Percentiles rank a stretch among this genome's conserved stretches.
These are phyloP conservation scores for Macrocybe sp. DNA, from an alignment of 1,284 basidiomycete genomes.

Conservation along the genomic window DNA sequence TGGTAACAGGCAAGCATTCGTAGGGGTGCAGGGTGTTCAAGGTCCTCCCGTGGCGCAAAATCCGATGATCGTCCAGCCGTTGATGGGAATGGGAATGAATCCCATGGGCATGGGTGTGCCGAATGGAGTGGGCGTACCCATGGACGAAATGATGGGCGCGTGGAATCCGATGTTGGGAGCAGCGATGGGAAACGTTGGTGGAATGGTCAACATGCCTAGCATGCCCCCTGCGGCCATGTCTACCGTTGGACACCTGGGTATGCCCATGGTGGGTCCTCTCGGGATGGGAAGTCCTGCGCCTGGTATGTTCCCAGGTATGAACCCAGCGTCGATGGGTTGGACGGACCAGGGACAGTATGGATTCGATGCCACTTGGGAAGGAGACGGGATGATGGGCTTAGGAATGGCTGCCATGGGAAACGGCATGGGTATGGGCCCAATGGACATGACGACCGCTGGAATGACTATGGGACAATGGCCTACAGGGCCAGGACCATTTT, in stretches of 20 bases:
- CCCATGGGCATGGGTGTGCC: constrained; percentile 30
- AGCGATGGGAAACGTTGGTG: neutral
- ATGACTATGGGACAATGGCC: constrained; percentile 29
- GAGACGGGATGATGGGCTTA: constrained; percentile 21
- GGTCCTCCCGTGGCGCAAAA: constrained; percentile 23
- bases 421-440: constrained; percentile 21
- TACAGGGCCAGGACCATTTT: constrained; percentile 16
- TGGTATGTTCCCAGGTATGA: constrained; percentile 23
- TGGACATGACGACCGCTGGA: constrained; percentile 17
- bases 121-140: constrained; percentile 17
- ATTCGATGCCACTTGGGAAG: constrained; percentile 31
- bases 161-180: constrained; percentile 31
- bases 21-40: constrained; percentile 12
- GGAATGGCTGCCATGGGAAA: constrained; percentile 19
- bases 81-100: constrained; percentile 37
- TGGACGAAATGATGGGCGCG: constrained; percentile 28
- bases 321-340: constrained; percentile 24
- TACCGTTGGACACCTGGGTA: constrained; percentile 26
- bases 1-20: constrained; percentile 10
- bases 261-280: constrained; percentile 42
- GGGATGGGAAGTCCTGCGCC: constrained; percentile 30
- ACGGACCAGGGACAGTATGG: constrained; percentile 29
- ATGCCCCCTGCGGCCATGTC: constrained; percentile 16
- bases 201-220: constrained; percentile 10
- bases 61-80: constrained; percentile 45